Conservation (phyloP, 2,329 filamentous ascomycete species). For the Colletotrichum endophyticum region DNA sequence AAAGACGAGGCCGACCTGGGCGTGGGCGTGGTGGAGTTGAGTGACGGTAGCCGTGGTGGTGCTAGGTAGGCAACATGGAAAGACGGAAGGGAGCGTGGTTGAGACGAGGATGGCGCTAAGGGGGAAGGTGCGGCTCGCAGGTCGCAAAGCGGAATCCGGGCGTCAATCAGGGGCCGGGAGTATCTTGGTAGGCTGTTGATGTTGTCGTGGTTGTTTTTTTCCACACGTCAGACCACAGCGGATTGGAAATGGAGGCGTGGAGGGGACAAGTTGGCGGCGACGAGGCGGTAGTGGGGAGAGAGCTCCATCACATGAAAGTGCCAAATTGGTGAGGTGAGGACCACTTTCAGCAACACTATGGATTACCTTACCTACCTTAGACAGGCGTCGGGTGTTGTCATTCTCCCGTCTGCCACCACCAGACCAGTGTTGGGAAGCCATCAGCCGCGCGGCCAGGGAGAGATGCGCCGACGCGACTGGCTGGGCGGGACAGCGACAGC, state of each 20-base stretch:
- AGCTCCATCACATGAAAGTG: slow-evolving; percentile 22
- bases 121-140: not conserved
- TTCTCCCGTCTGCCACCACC: not conserved
- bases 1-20: not conserved
- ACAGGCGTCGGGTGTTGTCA: not conserved
- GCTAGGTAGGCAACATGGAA: slow-evolving; percentile 3
- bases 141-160: not conserved
- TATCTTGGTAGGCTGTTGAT: not conserved
- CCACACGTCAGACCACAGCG: slow-evolving; percentile 5
- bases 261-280: not conserved
- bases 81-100: not conserved
- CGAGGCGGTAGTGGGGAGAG: slow-evolving; percentile 9
- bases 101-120: not conserved
- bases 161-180: not conserved
- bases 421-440: slow-evolving; percentile 2
- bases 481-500: slow-evolving; percentile 8
- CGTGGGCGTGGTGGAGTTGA: not conserved
- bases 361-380: not conserved
- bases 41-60: not conserved
- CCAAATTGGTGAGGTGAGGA: slow-evolving; percentile 1
- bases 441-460: slow-evolving; percentile 18
- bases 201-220: not conserved
- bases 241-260: not conserved
- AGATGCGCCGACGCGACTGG: slow-evolving; percentile 14
- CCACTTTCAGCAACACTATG: not conserved